Evolutionary conservation across 176 grass and related monocot species (phyloP), one percentile per base, ranked within the genome.

Genomic region (Alopecurus myosuroides): DNA sequence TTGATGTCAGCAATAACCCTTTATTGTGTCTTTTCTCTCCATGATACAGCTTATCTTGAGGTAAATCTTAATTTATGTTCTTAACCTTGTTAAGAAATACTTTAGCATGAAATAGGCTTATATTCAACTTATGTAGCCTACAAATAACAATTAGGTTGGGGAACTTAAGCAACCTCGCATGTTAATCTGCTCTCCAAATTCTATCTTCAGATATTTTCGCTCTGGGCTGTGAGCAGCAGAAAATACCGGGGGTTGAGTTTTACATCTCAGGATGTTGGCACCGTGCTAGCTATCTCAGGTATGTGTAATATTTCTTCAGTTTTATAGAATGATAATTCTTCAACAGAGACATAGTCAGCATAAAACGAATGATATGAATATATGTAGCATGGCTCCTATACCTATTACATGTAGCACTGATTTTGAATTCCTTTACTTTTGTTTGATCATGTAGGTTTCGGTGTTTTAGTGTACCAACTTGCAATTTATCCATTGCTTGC

Each of bases 261-360:
- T 81, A 89, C 92, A 87, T 91, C 92, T 55, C 84, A 91, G 77
- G 86, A 94, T 84, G 86, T 94, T 86, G 92, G 92, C 53, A 48
- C 45, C 12, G 86, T 94, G 22, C 84, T 94, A 74, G 76, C 89
- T 39, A 64, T 89, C 49, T 87, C 92, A 26, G 92, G 92, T 94
- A 91, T 68, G 72, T 44, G 19, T 50, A 13, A 49, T 42, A 9
- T 79, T 79, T 76, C 13, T 49, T 10, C 50, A 66, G 2, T 4
- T 79, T 77, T 66, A 69, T 57, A 33, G 2, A 14, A 68, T 73
- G 52, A 36, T 46, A 44, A 79, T 18, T 82, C 1, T 18, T 76
- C 19, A 74, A 2, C 28, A 72, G 14, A 86, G 84, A n/a, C 23
- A 80, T 42, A 57, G 53, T 53, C 10, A 39, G 8, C 25, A 73